phyloP scores from a whole-genome alignment of 192 early-diverging fungal genomes.

The Coemansia sp. region DNA sequence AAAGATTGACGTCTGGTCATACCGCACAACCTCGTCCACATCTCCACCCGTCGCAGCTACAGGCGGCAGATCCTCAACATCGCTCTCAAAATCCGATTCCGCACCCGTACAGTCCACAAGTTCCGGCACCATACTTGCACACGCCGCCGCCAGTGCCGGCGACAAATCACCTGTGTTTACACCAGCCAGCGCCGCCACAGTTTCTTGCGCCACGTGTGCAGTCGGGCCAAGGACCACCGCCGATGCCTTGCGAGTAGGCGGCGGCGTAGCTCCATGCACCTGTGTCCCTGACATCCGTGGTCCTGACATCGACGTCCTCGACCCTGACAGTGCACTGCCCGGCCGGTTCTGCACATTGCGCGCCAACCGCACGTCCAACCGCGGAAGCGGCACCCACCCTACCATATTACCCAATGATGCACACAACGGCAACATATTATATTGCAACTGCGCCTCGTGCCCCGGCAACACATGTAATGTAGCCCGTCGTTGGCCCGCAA shows the following conservation, averaged over 20 bases:
- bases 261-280: conserved; percentile 8
- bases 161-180: conserved; percentile 9
- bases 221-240: conserved; percentile 1
- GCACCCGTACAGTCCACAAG: neutral
- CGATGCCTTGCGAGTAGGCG: conserved; percentile 32
- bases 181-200: neutral
- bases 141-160: conserved; percentile 15
- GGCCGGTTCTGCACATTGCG: neutral
- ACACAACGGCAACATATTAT: conserved; percentile 26
- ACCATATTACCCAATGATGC: neutral
- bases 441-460: conserved; percentile 17
- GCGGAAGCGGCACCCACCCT: conserved; percentile 42
- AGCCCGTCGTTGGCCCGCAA: conserved; percentile 33
- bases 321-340: neutral
- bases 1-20: conserved; percentile 20
- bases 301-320: neutral
- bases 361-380: conserved; percentile 32
- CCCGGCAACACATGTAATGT: conserved; percentile 31
- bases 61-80: conserved; percentile 9
- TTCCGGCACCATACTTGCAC: conserved; percentile 17
- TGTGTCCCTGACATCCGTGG: neutral
- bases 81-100: conserved; percentile 37
- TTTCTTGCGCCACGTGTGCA: neutral
- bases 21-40: conserved; percentile 9
- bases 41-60: neutral